phyloP scores from a whole-genome alignment of 345 rosid species.

The Xanthoceras sorbifolium region DNA sequence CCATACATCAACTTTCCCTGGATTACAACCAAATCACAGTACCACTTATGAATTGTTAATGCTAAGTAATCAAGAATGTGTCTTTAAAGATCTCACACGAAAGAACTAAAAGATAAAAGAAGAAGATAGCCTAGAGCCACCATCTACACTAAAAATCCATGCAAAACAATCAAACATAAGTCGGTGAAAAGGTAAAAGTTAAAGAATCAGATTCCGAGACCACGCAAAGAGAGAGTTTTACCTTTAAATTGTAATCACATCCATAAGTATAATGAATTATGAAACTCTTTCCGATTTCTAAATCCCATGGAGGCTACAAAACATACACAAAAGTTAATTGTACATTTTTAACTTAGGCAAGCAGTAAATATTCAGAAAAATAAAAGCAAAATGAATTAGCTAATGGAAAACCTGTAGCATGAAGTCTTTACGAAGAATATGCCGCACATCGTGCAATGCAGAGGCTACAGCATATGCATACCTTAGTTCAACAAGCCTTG shows the following conservation, averaged over 20 bases:
- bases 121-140: neutral
- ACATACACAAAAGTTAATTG: constrained; percentile 6
- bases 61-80: neutral
- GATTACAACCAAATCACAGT: neutral
- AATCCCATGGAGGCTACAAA: constrained; percentile 82
- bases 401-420: constrained; percentile 67
- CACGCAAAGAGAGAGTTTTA: constrained; percentile 19
- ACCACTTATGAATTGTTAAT: neutral
- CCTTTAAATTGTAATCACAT: constrained; percentile 70
- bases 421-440: constrained; percentile 63
- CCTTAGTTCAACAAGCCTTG: constrained; percentile 40
- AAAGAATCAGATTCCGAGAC: neutral
- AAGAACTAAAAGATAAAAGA: neutral
- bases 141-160: neutral
- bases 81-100: neutral
- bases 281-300: constrained; percentile 60
- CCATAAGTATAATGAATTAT: constrained; percentile 79
- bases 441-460: constrained; percentile 67
- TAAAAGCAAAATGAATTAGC: constrained; percentile 9
- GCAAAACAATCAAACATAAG: constrained; percentile 4
- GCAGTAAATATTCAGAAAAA: constrained; percentile 2
- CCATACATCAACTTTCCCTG: constrained; percentile 76
- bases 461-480: constrained; percentile 86
- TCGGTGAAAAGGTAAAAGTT: neutral
- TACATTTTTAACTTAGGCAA: neutral